Percentiles rank a stretch among this genome's conserved stretches.
These are phyloP conservation scores for Santalum album DNA, from an alignment of 164 flowering plant species.

Conservation along the genomic window DNA sequence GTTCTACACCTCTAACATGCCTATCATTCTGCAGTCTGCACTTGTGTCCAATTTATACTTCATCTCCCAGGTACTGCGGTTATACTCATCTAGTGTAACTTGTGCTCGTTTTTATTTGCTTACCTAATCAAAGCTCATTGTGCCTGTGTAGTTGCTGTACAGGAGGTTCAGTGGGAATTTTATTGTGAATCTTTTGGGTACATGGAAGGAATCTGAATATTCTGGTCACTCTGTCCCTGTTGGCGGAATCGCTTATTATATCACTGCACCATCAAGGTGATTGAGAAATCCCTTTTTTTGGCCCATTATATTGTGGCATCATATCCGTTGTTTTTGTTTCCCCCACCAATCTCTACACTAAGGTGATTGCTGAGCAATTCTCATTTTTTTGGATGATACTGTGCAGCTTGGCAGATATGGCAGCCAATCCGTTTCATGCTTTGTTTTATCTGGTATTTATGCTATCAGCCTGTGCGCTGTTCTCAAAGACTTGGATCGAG, in stretches of 20 bases:
- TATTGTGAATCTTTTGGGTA: constrained; percentile 54
- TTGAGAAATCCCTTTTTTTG: background rate
- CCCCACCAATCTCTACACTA: background rate
- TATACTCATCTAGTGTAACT: background rate
- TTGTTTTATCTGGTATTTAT: constrained; percentile 49
- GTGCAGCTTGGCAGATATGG: constrained; percentile 66
- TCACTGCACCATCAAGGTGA: constrained; percentile 66
- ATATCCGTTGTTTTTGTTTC: background rate
- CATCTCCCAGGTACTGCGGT: constrained; percentile 56
- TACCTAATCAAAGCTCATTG: background rate
- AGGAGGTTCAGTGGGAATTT: constrained; percentile 62
- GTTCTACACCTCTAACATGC: constrained; percentile 82
- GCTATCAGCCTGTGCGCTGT: no score
- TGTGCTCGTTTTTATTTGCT: background rate
- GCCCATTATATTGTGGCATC: background rate
- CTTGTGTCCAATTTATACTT: constrained; percentile 73
- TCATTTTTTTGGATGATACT: background rate
- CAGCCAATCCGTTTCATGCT: constrained; percentile 74
- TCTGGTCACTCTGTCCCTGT: constrained; percentile 58
- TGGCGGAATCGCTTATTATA: constrained; percentile 65
- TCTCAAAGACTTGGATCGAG: no score
- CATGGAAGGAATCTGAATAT: constrained; percentile 69
- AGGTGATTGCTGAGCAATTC: background rate
- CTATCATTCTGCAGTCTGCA: constrained; percentile 73
- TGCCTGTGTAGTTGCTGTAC: constrained; percentile 37